These are phyloP conservation scores for Coemansia biformis DNA, from an alignment of 192 early-diverging fungal species.

Conservation along the genomic window DNA sequence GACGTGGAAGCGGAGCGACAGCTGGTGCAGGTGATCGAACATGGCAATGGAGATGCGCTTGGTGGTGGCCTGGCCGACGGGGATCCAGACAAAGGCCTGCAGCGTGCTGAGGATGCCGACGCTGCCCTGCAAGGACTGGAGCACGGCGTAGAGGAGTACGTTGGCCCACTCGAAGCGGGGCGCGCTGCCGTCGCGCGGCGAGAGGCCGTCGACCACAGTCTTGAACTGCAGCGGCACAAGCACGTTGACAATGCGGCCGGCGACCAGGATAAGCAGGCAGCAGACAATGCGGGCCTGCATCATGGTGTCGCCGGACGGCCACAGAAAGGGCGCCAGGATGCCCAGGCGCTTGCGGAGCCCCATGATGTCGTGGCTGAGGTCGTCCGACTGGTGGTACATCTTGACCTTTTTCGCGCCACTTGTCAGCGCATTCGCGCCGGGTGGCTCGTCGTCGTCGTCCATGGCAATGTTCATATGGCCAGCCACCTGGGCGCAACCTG, in stretches of 20 bases:
- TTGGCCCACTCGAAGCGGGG: constrained; percentile 47
- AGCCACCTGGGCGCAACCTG: background rate
- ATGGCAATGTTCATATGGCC: background rate
- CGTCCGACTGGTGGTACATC: constrained; percentile 51
- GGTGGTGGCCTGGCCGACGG: constrained; percentile 88
- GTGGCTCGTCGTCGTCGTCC: background rate
- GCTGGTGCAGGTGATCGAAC: constrained; percentile 82
- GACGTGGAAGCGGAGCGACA: constrained; percentile 89
- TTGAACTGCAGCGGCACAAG: constrained; percentile 83
- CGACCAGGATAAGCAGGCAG: constrained; percentile 61
- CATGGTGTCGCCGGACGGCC: constrained; percentile 59
- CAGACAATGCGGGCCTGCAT: constrained; percentile 65
- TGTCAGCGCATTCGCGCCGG: constrained; percentile 21
- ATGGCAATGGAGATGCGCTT: constrained; percentile 85
- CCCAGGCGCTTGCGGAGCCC: constrained; percentile 52
- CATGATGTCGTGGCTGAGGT: constrained; percentile 42
- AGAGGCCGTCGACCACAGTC: constrained; percentile 67
- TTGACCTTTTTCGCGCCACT: constrained; percentile 46
- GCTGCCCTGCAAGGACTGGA: constrained; percentile 52
- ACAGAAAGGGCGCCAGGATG: constrained; percentile 76
- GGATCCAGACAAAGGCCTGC: constrained; percentile 90
- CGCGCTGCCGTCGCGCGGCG: constrained; percentile 38
- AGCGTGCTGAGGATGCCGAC: constrained; percentile 68
- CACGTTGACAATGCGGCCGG: constrained; percentile 71
- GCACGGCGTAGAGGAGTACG: constrained; percentile 34